Evolutionary conservation across 1,284 basidiomycete genomes (phyloP).

Genomic region (Ganoderma resinaceum): DNA sequence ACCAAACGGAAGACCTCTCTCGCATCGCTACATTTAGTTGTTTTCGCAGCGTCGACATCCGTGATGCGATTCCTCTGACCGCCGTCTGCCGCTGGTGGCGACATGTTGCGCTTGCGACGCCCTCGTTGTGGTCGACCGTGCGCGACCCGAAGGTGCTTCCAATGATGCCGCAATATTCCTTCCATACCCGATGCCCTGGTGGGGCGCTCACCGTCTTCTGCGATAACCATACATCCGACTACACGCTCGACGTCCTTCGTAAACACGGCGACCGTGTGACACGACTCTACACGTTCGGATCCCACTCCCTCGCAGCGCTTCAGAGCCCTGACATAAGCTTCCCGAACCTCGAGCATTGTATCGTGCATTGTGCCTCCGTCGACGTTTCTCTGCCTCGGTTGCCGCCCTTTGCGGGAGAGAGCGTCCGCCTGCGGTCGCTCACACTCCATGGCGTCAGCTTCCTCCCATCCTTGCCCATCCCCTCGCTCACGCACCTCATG

Average conservation of each 20-base stretch:
- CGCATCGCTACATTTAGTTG: background rate
- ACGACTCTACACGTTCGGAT: background rate
- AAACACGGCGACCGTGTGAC: background rate
- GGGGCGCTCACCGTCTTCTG: background rate
- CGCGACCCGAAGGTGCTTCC: background rate
- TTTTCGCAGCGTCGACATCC: background rate
- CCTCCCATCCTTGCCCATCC: background rate
- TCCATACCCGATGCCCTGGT: background rate
- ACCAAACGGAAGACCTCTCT: background rate
- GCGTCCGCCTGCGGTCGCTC: background rate
- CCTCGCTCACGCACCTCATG: conserved; percentile 2
- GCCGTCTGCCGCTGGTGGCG: conserved; percentile 7
- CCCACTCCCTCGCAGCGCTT: conserved; percentile 1
- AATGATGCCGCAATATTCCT: background rate
- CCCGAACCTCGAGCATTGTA: conserved; percentile 1
- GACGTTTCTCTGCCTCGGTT: background rate
- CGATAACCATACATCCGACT: conserved; percentile 1
- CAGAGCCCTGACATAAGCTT: background rate
- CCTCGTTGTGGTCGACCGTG: conserved; percentile 7
- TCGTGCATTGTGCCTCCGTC: background rate
- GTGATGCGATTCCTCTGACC: background rate
- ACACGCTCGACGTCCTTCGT: background rate
- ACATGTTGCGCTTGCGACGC: conserved; percentile 1
- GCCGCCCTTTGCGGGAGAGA: background rate
- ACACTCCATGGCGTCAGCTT: background rate